Evolutionary conservation across 139 green algal species (phyloP).

Genomic region (Volvox africanus): DNA sequence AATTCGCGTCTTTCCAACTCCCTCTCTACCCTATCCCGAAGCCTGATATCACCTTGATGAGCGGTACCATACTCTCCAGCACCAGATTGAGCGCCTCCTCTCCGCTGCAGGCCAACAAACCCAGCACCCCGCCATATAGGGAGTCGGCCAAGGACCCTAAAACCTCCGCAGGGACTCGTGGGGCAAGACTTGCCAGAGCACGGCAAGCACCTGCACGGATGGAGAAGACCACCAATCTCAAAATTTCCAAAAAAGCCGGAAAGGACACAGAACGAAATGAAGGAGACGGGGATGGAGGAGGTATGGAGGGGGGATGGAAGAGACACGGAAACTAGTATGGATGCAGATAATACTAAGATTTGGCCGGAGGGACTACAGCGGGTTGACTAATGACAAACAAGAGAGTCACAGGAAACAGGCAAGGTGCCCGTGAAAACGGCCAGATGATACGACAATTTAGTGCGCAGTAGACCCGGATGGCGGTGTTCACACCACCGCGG

Average conservation of each 20-base stretch:
- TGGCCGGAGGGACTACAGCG: no score
- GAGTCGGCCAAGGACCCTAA: neutral
- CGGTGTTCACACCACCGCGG: no score
- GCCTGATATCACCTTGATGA: conserved; percentile 23
- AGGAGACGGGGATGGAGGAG: neutral
- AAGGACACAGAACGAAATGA: neutral
- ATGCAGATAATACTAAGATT: no score
- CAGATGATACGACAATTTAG: no score
- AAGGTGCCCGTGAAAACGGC: no score
- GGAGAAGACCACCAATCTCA: neutral
- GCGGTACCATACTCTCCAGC: conserved; percentile 75
- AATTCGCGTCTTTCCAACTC: neutral
- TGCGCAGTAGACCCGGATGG: no score
- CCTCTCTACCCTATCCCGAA: neutral
- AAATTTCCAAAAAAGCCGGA: neutral
- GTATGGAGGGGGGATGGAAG: neutral
- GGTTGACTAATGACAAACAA: no score
- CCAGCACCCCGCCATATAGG: conserved; percentile 65
- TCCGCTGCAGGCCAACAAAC: conserved; percentile 52
- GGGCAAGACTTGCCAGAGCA: conserved; percentile 37
- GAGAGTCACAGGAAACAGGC: no score
- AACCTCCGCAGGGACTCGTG: neutral
- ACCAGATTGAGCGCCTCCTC: conserved; percentile 84
- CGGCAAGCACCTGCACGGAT: conserved; percentile 56
- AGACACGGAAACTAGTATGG: no score